phyloP scores from a whole-genome alignment of 192 early-diverging fungal genomes.

The Linnemannia exigua region DNA sequence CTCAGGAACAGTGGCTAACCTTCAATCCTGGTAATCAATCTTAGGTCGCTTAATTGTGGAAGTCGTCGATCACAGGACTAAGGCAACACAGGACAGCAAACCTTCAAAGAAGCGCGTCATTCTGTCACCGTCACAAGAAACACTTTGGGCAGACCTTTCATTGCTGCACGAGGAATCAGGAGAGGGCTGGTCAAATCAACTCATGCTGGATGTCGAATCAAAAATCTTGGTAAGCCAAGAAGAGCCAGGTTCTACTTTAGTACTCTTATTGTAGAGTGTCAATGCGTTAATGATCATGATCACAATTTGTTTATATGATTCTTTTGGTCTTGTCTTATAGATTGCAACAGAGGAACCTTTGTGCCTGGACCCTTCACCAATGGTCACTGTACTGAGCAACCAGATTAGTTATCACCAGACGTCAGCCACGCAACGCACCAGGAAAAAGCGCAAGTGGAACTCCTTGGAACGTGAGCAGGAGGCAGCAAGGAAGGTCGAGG shows the following conservation, averaged over 20 bases:
- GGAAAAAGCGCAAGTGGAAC: slow-evolving; percentile 78
- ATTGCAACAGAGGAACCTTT: slow-evolving; percentile 77
- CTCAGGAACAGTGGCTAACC: not conserved
- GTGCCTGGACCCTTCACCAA: slow-evolving; percentile 76
- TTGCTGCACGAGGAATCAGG: slow-evolving; percentile 63
- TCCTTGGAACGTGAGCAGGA: slow-evolving; percentile 79
- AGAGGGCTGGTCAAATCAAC: slow-evolving; percentile 62
- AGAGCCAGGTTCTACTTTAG: no score
- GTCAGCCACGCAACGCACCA: slow-evolving; percentile 62
- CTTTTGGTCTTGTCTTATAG: slow-evolving; percentile 30
- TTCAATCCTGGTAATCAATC: not conserved
- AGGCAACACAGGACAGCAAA: slow-evolving; percentile 18
- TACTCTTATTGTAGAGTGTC: no score
- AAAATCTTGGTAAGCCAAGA: slow-evolving; percentile 68
- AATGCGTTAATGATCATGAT: not conserved
- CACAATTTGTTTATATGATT: not conserved
- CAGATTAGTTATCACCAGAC: slow-evolving; percentile 69
- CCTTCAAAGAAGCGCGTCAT: slow-evolving; percentile 56
- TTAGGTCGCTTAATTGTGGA: slow-evolving; percentile 79
- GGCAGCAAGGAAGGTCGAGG: slow-evolving; percentile 75
- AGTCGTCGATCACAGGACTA: slow-evolving; percentile 74
- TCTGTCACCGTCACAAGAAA: slow-evolving; percentile 64
- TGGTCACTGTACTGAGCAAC: slow-evolving; percentile 78
- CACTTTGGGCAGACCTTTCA: slow-evolving; percentile 67
- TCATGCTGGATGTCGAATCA: slow-evolving; percentile 75